Base-by-base conservation (phyloP, 2,329 filamentous ascomycete species). In the Fusarium sp. region DNA sequence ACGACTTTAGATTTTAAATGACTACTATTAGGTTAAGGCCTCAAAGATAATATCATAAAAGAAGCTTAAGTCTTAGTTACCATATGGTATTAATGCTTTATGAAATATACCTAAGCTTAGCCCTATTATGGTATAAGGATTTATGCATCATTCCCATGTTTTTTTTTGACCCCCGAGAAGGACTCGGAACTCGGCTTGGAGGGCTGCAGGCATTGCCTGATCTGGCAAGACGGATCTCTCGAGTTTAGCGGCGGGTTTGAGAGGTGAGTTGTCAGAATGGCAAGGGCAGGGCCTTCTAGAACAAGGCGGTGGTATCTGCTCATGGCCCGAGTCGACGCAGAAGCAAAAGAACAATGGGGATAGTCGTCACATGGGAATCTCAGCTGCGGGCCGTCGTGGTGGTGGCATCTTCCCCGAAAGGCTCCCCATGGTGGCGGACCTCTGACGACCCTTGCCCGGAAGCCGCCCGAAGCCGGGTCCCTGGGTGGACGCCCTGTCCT, bases 391-490 rank as follows among this genome's bases (percentile, higher is more conserved):
- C 31, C 31, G 31, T 34, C 31, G 31, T 34, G 31, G 31, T 34
- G 18, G 31, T 55, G 5, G 52, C 44, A 41, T 44, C 43, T 60
- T 50, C 53, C 37, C 31, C 31, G 31, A 62, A 60, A 51, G 62
- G 58, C 53, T 62, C 58, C 51, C 43, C 50, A 68, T 56, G 10
- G 61, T 68, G 62, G 65, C 58, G 60, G 60, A 40, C 31, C 8
- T 34, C 31, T 34, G 9, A 34, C 31, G 9, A 34, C 31, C 31
- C 31, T 34, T 40, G 51, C 51, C 54, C 70, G 70, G 71, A 66
- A 70, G 62, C 63, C 72, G 70, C 64, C 62, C 68, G 54, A 51
- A 72, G 63, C 73, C 66, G 68, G 66, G 57, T 62, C 52, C 41
- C 18, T 60, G 40, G 10, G 16, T 46, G 31, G 44, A n/a, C 48